A percentile compares a stretch with the other conserved stretches of the same genome.
phyloP scores from a whole-genome alignment of 208 protist genomes.

The Leishmania arabica region DNA sequence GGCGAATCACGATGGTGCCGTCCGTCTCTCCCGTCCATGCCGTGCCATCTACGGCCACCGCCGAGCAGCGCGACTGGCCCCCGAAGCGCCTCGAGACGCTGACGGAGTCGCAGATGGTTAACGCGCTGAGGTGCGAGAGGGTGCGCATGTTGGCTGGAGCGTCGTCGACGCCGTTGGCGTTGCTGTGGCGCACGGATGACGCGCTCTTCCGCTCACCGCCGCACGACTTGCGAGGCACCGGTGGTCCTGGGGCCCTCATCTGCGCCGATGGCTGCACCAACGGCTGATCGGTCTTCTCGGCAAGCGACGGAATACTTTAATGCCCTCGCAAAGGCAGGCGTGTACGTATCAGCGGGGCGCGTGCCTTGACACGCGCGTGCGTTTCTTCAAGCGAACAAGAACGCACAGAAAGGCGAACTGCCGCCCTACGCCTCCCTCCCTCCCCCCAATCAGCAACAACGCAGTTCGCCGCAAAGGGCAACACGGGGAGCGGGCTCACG shows the following conservation, averaged over 20 bases:
- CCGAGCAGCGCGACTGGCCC: conserved; percentile 57
- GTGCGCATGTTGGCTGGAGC: conserved; percentile 11
- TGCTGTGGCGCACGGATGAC: no score
- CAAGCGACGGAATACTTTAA: background rate
- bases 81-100: conserved; percentile 42
- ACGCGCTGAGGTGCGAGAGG: background rate
- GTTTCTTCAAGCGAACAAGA: background rate
- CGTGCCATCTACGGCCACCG: conserved; percentile 46
- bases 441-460: background rate
- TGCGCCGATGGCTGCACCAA: background rate
- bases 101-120: conserved; percentile 28
- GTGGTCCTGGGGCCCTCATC: background rate
- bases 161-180: background rate
- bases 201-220: background rate
- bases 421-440: background rate
- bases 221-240: background rate
- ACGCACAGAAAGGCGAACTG: conserved; percentile 2
- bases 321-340: background rate
- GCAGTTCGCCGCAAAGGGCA: no score
- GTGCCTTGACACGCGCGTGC: background rate
- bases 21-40: conserved; percentile 72
- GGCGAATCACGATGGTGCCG: conserved; percentile 51
- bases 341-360: background rate
- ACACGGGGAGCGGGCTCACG: no score
- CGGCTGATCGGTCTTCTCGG: background rate